A percentile compares a stretch with the other conserved stretches of the same genome.
Evolutionary conservation across 164 flowering plant genomes (phyloP).

Genomic region (Nymphaea colorata): DNA sequence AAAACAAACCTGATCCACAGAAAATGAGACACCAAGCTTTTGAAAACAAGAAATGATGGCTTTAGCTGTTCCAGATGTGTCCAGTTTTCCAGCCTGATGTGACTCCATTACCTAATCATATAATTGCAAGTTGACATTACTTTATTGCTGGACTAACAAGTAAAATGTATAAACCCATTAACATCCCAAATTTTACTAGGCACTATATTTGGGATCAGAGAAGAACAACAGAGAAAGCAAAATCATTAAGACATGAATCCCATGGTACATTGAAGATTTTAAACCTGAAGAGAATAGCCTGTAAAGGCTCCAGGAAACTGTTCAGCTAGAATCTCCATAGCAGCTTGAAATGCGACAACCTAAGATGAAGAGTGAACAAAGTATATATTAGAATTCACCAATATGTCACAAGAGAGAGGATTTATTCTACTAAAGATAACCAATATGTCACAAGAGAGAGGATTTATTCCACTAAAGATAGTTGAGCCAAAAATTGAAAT

Average conservation of each 20-base stretch:
- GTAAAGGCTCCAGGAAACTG: constrained; percentile 95
- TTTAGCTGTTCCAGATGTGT: constrained; percentile 91
- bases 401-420: background rate
- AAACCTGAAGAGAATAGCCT: constrained; percentile 72
- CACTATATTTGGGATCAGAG: background rate
- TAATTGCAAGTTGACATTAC: background rate
- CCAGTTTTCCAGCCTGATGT: constrained; percentile 88
- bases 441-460: background rate
- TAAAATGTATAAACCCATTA: background rate
- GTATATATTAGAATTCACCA: background rate
- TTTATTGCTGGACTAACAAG: background rate
- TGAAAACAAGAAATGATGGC: constrained; percentile 88
- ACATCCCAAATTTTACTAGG: background rate
- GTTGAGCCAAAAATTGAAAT: background rate
- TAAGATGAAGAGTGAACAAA: constrained; percentile 13
- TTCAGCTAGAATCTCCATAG: constrained; percentile 91
- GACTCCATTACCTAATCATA: constrained; percentile 76
- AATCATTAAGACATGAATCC: background rate
- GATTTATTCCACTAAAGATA: background rate
- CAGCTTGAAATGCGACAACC: constrained; percentile 97
- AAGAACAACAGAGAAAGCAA: background rate
- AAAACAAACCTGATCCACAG: constrained; percentile 46
- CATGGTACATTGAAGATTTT: constrained; percentile 1
- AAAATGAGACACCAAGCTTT: constrained; percentile 73
- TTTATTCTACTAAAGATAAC: background rate